A percentile compares a stretch with the other conserved stretches of the same genome.
Evolutionary conservation across 23 red algal species (phyloP).

Genomic region (Agarophyton chilense): DNA sequence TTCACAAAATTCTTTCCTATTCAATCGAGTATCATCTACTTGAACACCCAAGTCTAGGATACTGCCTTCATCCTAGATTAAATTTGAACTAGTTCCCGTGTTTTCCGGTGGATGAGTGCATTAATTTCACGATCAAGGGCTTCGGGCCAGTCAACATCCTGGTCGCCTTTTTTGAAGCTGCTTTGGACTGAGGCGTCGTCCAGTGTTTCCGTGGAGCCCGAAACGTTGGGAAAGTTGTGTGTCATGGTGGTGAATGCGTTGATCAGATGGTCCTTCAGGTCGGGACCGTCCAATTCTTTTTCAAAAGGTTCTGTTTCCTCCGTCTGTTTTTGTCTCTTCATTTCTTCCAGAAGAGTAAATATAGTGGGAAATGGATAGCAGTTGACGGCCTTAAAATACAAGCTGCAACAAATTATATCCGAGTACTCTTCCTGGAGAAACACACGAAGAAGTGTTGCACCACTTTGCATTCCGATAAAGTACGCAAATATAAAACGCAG

Average conservation of each 20-base stretch:
- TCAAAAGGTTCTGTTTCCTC: too few relatives aligned
- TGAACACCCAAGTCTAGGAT: not conserved
- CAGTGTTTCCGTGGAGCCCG: not conserved
- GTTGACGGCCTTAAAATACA: not conserved
- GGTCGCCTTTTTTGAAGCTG: not conserved
- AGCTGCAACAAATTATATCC: not conserved
- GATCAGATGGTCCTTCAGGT: not conserved
- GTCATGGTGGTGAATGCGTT: not conserved
- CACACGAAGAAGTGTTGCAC: too few relatives aligned
- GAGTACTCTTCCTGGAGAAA: too few relatives aligned
- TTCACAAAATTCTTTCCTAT: not conserved
- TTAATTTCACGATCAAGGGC: not conserved
- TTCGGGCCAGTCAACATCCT: not conserved
- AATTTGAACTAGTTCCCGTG: not conserved
- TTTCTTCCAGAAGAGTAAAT: not conserved
- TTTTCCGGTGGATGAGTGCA: not conserved
- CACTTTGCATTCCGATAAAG: too few relatives aligned
- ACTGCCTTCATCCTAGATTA: not conserved
- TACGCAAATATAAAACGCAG: too few relatives aligned
- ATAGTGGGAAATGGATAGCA: not conserved
- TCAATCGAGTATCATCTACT: not conserved
- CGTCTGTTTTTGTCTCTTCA: not conserved
- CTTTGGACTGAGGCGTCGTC: not conserved
- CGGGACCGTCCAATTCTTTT: not conserved
- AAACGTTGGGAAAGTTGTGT: not conserved